Percentiles rank a stretch among this genome's conserved stretches.
These are phyloP conservation scores for Lasiodiplodia hormozganensis DNA, from an alignment of 2,329 filamentous ascomycete species.

Conservation along the genomic window DNA sequence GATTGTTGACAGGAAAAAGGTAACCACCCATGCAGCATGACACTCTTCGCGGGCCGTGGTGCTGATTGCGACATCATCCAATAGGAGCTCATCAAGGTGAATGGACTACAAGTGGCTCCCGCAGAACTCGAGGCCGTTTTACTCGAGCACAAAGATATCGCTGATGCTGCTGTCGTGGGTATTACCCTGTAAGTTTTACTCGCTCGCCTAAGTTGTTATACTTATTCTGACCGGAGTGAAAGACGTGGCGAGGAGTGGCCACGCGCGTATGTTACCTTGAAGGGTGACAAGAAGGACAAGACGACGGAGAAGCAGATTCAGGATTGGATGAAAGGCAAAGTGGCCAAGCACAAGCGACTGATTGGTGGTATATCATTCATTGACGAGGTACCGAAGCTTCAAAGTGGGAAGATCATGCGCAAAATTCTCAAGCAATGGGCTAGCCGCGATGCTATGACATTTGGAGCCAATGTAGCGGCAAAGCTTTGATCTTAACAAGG, in stretches of 20 bases:
- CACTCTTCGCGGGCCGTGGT: background rate
- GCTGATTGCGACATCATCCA: conserved; percentile 11
- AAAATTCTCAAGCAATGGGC: conserved; percentile 66
- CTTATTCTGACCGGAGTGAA: background rate
- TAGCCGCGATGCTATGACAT: conserved; percentile 56
- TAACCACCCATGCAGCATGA: background rate
- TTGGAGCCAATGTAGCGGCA: conserved; percentile 29
- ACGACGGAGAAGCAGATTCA: conserved; percentile 62
- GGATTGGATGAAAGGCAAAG: conserved; percentile 68
- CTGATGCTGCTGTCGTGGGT: conserved; percentile 73
- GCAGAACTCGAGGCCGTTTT: conserved; percentile 66
- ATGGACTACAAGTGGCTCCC: conserved; percentile 66
- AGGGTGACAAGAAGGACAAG: conserved; percentile 49
- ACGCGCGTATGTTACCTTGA: conserved; percentile 60
- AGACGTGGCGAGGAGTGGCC: conserved; percentile 45
- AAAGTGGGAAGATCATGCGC: conserved; percentile 64
- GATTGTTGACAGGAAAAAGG: conserved; percentile 77
- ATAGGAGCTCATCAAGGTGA: conserved; percentile 67
- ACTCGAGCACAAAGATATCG: conserved; percentile 62
- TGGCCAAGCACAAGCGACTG: conserved; percentile 71
- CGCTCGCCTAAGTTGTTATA: background rate
- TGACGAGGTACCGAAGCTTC: conserved; percentile 67
- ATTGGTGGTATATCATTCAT: conserved; percentile 75
- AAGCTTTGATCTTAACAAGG: conserved; percentile 11
- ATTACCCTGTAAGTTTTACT: conserved; percentile 55